phyloP scores from a whole-genome alignment of 2,329 filamentous ascomycete species.

The Aurifilum marmelostoma region DNA sequence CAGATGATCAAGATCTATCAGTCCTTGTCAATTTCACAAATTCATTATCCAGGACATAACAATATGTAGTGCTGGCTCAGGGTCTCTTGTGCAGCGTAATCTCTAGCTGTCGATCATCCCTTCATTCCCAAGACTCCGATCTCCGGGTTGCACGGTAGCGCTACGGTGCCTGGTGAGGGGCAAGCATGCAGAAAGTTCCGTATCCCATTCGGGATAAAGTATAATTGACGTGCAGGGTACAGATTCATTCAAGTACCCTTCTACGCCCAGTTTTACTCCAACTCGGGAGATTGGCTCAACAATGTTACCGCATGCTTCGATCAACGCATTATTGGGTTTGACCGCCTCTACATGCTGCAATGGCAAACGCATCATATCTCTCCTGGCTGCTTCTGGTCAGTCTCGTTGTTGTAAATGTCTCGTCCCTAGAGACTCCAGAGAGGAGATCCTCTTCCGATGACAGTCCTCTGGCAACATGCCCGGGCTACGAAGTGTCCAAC shows the following conservation, averaged over 20 bases:
- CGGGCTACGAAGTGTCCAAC: slow-evolving; percentile 64
- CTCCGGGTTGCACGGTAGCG: neutral
- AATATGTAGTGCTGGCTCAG: too few relatives aligned
- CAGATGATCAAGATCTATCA: too few relatives aligned
- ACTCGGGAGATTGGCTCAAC: neutral
- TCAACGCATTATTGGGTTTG: neutral
- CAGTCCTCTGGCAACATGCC: slow-evolving; percentile 49
- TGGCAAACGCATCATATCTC: slow-evolving; percentile 24
- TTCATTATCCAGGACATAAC: too few relatives aligned
- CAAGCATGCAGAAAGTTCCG: slow-evolving; percentile 10
- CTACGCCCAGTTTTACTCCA: slow-evolving; percentile 1
- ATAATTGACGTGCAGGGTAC: neutral
- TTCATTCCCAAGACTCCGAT: neutral
- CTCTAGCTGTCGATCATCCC: neutral
- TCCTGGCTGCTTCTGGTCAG: slow-evolving; percentile 30
- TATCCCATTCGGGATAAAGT: neutral
- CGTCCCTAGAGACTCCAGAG: neutral
- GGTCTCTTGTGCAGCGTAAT: too few relatives aligned
- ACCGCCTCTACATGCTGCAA: neutral
- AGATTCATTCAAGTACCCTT: neutral
- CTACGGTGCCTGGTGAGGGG: slow-evolving; percentile 9
- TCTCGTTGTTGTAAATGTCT: slow-evolving; percentile 26
- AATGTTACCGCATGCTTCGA: slow-evolving; percentile 7
- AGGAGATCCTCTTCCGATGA: slow-evolving; percentile 34
- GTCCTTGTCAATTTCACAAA: too few relatives aligned